Evolutionary conservation across 495 filamentous ascomycete genomes (phyloP).

Genomic region (Hyphodiscus hymeniophilus): DNA sequence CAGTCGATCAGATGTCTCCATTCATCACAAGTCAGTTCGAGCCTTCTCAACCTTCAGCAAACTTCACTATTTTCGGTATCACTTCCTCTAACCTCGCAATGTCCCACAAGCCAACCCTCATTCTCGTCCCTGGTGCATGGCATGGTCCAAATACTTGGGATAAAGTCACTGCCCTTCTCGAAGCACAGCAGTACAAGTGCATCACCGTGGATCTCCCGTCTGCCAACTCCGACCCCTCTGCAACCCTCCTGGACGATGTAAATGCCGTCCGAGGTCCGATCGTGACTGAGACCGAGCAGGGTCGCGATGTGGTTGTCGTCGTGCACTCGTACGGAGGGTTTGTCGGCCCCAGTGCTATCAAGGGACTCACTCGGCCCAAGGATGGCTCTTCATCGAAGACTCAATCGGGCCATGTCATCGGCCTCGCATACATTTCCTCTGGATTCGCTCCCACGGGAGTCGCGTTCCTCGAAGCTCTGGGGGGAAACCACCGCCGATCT

Average conservation of each 20-base stretch:
- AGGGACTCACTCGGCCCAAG: slow-evolving; percentile 22
- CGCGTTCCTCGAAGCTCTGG: slow-evolving; percentile 24
- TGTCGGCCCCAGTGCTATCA: slow-evolving; percentile 39
- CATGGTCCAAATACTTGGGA: slow-evolving; percentile 29
- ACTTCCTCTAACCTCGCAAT: too few species aligned
- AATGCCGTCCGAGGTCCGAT: slow-evolving; percentile 26
- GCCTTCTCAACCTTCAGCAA: too few species aligned
- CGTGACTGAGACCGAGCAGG: slow-evolving; percentile 26
- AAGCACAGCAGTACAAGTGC: slow-evolving; percentile 29
- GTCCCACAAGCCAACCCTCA: slow-evolving; percentile 25
- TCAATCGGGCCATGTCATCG: slow-evolving; percentile 22
- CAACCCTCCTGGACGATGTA: slow-evolving; percentile 26
- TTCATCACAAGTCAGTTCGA: too few species aligned
- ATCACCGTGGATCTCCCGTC: slow-evolving; percentile 32
- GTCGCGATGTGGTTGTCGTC: slow-evolving; percentile 38
- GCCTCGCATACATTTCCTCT: slow-evolving; percentile 24
- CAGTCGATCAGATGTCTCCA: too few species aligned
- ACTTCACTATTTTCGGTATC: too few species aligned
- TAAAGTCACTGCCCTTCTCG: slow-evolving; percentile 28
- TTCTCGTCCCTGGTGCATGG: slow-evolving; percentile 43
- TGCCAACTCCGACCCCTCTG: slow-evolving; percentile 14
- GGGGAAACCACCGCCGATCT: slow-evolving; percentile 24
- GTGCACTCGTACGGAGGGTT: slow-evolving; percentile 35
- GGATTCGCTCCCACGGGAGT: slow-evolving; percentile 25
- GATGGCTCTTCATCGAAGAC: neutral